phyloP scores from a whole-genome alignment of 2,329 filamentous ascomycete species.

The Fusarium acutatum region DNA sequence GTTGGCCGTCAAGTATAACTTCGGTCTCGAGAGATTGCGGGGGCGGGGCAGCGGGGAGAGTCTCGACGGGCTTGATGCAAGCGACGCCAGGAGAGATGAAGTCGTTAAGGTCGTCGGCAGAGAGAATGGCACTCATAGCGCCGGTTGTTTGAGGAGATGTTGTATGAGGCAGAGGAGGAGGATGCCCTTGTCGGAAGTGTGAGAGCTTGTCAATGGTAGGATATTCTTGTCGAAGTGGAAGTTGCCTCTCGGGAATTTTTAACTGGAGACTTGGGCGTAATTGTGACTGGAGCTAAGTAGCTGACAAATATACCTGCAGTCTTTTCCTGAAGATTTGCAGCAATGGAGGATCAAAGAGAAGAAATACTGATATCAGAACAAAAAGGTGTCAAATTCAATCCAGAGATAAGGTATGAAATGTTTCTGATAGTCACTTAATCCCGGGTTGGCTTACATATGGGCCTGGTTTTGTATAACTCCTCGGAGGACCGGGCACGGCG shows the following conservation, averaged over 20 bases:
- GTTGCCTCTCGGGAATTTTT: constrained; percentile 16
- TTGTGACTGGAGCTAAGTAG: not conserved
- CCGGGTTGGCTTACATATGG: not conserved
- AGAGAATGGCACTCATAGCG: constrained; percentile 95
- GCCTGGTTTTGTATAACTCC: constrained; percentile 29
- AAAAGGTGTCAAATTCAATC: not conserved
- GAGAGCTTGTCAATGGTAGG: constrained; percentile 3
- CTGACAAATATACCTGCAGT: constrained; percentile 39
- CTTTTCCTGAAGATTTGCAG: not conserved
- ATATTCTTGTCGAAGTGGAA: not conserved
- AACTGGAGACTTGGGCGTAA: constrained; percentile 4
- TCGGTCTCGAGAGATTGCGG: constrained; percentile 69
- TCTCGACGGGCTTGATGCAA: constrained; percentile 97
- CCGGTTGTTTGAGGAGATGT: constrained; percentile 7
- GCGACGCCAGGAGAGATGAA: constrained; percentile 98
- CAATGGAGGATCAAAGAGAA: not conserved
- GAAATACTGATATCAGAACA: not conserved
- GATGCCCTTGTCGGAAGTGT: not conserved
- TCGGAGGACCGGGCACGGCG: constrained; percentile 30
- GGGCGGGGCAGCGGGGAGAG: constrained; percentile 70
- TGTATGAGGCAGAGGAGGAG: not conserved
- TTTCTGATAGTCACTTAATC: constrained; percentile 1
- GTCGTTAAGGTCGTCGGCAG: constrained; percentile 96
- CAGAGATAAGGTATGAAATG: constrained; percentile 6
- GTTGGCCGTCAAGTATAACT: constrained; percentile 91